Evolutionary conservation across 2,329 filamentous ascomycete genomes (phyloP).

Genomic region (Alternaria incomplexa): DNA sequence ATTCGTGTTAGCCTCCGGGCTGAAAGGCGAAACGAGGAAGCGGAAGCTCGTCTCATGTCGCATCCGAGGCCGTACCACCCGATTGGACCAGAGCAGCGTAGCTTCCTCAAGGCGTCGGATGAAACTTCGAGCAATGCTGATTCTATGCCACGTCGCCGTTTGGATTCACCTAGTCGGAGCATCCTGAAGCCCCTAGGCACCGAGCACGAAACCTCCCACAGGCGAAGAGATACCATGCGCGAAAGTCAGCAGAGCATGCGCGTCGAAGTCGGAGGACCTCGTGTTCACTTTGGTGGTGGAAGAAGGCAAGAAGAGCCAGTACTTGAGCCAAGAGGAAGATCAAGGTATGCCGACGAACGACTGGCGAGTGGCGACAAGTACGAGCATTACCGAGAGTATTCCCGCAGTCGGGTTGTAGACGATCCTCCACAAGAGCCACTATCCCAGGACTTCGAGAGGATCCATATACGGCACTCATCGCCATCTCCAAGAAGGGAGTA

Average conservation of each 20-base stretch:
- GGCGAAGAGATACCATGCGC: constrained; percentile 20
- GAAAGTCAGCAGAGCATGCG: constrained; percentile 35
- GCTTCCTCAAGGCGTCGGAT: constrained; percentile 20
- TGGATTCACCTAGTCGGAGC: constrained; percentile 24
- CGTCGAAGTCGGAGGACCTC: constrained; percentile 38
- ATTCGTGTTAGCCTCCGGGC: constrained; percentile 6
- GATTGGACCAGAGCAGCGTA: constrained; percentile 27
- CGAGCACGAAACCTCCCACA: constrained; percentile 24
- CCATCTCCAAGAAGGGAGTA: constrained; percentile 14
- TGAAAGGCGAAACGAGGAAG: constrained; percentile 21
- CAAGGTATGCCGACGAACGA: constrained; percentile 11
- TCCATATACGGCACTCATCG: constrained; percentile 22
- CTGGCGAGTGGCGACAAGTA: constrained; percentile 9
- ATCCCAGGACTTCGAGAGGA: constrained; percentile 22
- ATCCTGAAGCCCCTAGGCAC: constrained; percentile 32
- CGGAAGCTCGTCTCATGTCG: constrained; percentile 29
- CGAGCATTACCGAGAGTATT: constrained; percentile 18
- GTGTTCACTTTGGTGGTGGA: constrained; percentile 38
- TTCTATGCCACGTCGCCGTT: constrained; percentile 6
- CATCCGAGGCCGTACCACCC: constrained; percentile 33
- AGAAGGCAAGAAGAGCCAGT: constrained; percentile 1
- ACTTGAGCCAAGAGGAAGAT: not conserved
- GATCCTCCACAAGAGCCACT: constrained; percentile 16
- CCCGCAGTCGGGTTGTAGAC: constrained; percentile 19
- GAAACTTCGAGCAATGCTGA: constrained; percentile 23